Conservation (phyloP, 2,329 filamentous ascomycete species). For the Aspergillus sergii region DNA sequence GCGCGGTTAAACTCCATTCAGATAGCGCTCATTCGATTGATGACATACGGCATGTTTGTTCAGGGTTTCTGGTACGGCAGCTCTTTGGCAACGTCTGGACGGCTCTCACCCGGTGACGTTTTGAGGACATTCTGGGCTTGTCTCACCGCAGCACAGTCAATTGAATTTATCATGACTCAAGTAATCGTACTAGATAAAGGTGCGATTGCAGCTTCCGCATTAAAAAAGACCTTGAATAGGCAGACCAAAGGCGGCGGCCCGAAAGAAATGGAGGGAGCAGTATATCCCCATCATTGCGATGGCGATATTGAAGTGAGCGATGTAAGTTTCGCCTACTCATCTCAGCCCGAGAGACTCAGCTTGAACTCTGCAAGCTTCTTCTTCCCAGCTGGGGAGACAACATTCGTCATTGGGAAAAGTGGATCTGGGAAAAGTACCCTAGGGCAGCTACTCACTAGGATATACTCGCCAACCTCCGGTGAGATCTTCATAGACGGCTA, state of each 20-base stretch:
- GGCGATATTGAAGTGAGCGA: conserved; percentile 72
- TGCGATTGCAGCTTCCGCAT: conserved; percentile 67
- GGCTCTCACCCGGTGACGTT: conserved; percentile 65
- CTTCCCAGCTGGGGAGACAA: conserved; percentile 72
- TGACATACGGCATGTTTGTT: conserved; percentile 78
- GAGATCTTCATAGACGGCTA: conserved; percentile 69
- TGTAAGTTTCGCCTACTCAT: conserved; percentile 77
- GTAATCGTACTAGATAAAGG: conserved; percentile 79
- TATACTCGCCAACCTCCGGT: conserved; percentile 71
- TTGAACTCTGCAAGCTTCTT: conserved; percentile 66
- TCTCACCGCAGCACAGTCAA: conserved; percentile 72
- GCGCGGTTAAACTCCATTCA: conserved; percentile 71
- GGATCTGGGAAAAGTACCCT: conserved; percentile 93
- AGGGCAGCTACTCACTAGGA: conserved; percentile 74
- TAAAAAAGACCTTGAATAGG: conserved; percentile 54
- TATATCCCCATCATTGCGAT: conserved; percentile 49
- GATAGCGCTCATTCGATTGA: conserved; percentile 71
- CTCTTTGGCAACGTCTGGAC: conserved; percentile 64
- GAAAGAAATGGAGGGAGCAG: conserved; percentile 32
- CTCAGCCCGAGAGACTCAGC: conserved; percentile 62
- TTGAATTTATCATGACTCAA: conserved; percentile 75
- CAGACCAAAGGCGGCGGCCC: conserved; percentile 17
- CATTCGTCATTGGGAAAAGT: conserved; percentile 81
- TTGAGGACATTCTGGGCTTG: conserved; percentile 85
- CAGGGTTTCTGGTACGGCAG: conserved; percentile 89